Base-by-base conservation (phyloP, 2,329 filamentous ascomycete species). In the Aspergillus unguis region DNA sequence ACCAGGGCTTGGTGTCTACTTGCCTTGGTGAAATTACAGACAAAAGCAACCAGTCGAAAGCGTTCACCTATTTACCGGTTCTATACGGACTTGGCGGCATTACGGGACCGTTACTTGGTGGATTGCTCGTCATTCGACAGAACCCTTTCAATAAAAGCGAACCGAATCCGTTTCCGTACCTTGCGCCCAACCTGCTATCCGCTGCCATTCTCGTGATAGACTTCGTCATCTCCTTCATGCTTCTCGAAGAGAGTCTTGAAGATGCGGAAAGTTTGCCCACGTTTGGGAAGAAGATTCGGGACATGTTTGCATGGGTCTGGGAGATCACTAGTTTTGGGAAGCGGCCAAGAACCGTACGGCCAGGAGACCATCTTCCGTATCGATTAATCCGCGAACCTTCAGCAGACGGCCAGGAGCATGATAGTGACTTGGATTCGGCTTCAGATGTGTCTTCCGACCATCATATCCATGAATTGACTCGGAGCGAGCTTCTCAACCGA, bases 71-170 rank as follows among this genome's bases (percentile, higher is more conserved):
- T 75, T 77, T 99, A 38, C 94, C 94, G 0, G 87, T 97, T 36
- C 86, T 97, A n/a, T 99, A 99, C 71, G 92, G 92, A 3, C 78
- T 99, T 32, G 94, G 94, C 17, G 90, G 89, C 40, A 96, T 99
- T 56, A 94, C 92, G 0, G 94, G 94, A 0, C 94, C 94, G 0
- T 85, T 95, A 1, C 74, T 97, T n/a, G 94, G 94, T 10, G 94
- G 94, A 0, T 69, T 96, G 37, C 73, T 97, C 50, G 88, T 95
- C 0, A 82, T 85, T 41, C 79, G 78, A 43, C 67, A 83, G 28
- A 80, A 82, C 47, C 83, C 82, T 1, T 80, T 83, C 60, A 70
- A 79, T 27, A 69, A 73, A 23, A 75, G 74, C 28, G 66, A 77
- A 44, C 68, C 74, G 27, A 81, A 82, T 44, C 77, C 78, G 1